These are phyloP conservation scores for Saturnispora serradocipensis DNA, from an alignment of 805 yeast species.

Conservation along the genomic window DNA sequence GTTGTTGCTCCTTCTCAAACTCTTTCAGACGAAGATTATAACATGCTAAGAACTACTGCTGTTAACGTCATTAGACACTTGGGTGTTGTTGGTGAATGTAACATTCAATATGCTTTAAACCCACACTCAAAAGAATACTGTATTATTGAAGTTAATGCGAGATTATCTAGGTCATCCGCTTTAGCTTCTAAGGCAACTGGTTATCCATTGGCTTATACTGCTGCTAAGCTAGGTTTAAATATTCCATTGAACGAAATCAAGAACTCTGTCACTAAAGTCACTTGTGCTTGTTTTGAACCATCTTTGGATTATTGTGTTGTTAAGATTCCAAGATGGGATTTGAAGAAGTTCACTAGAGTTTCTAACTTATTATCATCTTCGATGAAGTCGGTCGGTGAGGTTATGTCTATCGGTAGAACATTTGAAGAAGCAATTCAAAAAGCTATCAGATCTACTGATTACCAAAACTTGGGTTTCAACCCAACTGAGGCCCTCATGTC, in stretches of 20 bases:
- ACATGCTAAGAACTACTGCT: constrained; percentile 96
- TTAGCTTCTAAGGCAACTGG: constrained; percentile 98
- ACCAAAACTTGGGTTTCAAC: constrained; percentile 90
- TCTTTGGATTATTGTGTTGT: constrained; percentile 94
- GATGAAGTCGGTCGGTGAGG: constrained; percentile 99
- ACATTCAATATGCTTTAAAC: constrained; percentile 92
- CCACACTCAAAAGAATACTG: constrained; percentile 94
- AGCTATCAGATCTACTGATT: constrained; percentile 94
- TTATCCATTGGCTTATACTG: constrained; percentile 96
- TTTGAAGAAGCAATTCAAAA: constrained; percentile 97
- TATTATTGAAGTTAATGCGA: constrained; percentile 95
- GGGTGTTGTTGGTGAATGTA: constrained; percentile 99
- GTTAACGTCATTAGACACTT: constrained; percentile 94
- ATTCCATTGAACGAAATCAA: constrained; percentile 92
- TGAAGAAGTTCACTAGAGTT: constrained; percentile 90
- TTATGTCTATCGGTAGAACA: constrained; percentile 97
- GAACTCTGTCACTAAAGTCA: constrained; percentile 92
- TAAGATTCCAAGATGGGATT: constrained; percentile 98
- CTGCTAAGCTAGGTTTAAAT: constrained; percentile 93
- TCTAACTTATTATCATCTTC: constrained; percentile 89
- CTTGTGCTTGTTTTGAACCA: constrained; percentile 95
- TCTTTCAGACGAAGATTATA: constrained; percentile 91
- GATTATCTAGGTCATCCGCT: constrained; percentile 95
- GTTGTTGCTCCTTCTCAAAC: constrained; percentile 99
- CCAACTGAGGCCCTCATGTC: constrained; percentile 79